Conservation (phyloP, 768 basidiomycete genomes). For the Floccularia luteovirens region DNA sequence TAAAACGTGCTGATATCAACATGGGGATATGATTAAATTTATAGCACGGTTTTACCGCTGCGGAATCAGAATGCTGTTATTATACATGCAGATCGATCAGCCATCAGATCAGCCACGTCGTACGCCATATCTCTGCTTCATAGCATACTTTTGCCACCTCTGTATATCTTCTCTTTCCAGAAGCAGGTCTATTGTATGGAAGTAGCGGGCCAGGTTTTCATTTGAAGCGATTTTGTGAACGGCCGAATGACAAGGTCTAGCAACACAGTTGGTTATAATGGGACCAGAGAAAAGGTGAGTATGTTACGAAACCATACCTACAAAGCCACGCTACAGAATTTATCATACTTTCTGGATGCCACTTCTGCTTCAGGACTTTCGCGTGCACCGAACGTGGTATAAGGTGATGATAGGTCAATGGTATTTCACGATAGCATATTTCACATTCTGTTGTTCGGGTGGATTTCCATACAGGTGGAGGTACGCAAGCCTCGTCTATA, state of each 20-base stretch:
- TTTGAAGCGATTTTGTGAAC: constrained; percentile 43
- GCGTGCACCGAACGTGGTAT: constrained; percentile 46
- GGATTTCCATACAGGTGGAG: constrained; percentile 43
- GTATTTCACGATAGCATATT: constrained; percentile 49
- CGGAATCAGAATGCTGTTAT: too few relatives aligned
- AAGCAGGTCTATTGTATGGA: constrained; percentile 41
- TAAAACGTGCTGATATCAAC: too few relatives aligned
- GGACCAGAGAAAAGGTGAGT: background rate
- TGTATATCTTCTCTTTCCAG: constrained; percentile 46
- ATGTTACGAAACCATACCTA: constrained; percentile 21
- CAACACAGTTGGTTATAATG: background rate
- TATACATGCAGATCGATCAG: too few relatives aligned
- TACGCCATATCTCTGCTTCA: constrained; percentile 33
- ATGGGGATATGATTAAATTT: too few relatives aligned
- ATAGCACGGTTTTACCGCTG: too few relatives aligned
- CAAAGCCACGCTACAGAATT: constrained; percentile 59
- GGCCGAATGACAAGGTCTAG: constrained; percentile 34
- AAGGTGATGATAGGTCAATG: constrained; percentile 55
- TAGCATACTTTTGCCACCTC: constrained; percentile 47
- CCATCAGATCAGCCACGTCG: constrained; percentile 9
- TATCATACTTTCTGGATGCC: constrained; percentile 45
- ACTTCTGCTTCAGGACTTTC: constrained; percentile 49
- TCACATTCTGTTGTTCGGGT: constrained; percentile 50
- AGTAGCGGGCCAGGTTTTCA: constrained; percentile 43
- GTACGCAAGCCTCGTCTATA: constrained; percentile 34